Conservation (phyloP, 83 land plant genomes). For the Larix sibirica region DNA sequence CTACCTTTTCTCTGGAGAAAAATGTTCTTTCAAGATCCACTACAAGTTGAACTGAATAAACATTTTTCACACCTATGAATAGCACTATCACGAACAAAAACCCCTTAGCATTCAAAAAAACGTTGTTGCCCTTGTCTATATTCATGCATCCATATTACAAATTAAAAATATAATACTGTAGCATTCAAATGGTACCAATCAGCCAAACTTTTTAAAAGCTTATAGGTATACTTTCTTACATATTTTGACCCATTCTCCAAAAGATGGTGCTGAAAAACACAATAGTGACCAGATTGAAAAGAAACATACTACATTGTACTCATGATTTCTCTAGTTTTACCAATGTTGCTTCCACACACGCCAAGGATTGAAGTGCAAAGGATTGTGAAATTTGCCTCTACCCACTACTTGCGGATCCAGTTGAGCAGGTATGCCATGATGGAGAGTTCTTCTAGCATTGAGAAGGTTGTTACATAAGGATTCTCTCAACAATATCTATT, state of each 20-base stretch:
- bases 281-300: slow-evolving; percentile 19
- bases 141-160: not conserved
- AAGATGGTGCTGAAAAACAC: slow-evolving; percentile 31
- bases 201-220: not conserved
- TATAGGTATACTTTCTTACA: slow-evolving; percentile 8
- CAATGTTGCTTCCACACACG: slow-evolving; percentile 57
- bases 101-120: slow-evolving; percentile 27
- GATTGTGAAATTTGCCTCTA: slow-evolving; percentile 25
- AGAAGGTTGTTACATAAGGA: too few relatives aligned
- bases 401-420: too few relatives aligned
- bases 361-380: slow-evolving; percentile 24
- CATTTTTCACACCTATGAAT: slow-evolving; percentile 40
- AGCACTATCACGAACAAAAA: slow-evolving; percentile 32
- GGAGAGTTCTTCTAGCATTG: too few relatives aligned
- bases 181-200: not conserved
- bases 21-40: slow-evolving; percentile 14
- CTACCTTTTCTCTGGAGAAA: slow-evolving; percentile 1
- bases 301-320: slow-evolving; percentile 37
- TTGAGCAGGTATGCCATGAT: too few relatives aligned
- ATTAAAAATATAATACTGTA: not conserved
- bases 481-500: too few relatives aligned
- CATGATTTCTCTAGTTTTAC: slow-evolving; percentile 61
- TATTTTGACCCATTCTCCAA: slow-evolving; percentile 32
- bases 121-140: not conserved
- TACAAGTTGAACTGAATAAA: slow-evolving; percentile 28